These are phyloP conservation scores for Aspergillus pseudoglaucus DNA, from an alignment of 2,329 filamentous ascomycete species.

Conservation along the genomic window DNA sequence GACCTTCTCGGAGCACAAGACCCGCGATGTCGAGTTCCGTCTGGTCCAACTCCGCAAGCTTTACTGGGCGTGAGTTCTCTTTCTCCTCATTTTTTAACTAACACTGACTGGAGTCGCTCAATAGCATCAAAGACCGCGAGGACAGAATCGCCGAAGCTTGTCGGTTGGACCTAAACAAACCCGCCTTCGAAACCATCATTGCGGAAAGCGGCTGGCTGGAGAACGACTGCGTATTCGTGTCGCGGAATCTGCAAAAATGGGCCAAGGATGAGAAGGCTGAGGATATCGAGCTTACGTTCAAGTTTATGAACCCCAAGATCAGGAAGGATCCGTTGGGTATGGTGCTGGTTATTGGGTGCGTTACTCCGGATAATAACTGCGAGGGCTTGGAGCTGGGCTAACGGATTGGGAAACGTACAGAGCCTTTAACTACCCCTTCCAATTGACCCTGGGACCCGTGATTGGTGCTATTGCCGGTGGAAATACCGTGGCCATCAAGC, in stretches of 20 bases:
- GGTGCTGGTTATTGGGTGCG: constrained; percentile 73
- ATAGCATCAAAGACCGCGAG: constrained; percentile 65
- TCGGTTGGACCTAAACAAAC: constrained; percentile 71
- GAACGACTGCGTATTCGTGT: constrained; percentile 72
- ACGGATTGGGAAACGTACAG: constrained; percentile 27
- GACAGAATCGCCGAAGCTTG: constrained; percentile 68
- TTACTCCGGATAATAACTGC: constrained; percentile 1
- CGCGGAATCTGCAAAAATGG: constrained; percentile 73
- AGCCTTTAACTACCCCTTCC: constrained; percentile 89
- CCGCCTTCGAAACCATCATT: constrained; percentile 64
- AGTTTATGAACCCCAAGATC: constrained; percentile 65
- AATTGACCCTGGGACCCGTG: constrained; percentile 69
- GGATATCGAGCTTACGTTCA: constrained; percentile 63
- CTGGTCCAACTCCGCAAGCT: constrained; percentile 83
- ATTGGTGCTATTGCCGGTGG: constrained; percentile 89
- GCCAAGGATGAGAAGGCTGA: constrained; percentile 70
- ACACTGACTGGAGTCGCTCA: background rate
- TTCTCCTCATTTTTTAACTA: background rate
- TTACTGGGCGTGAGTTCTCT: constrained; percentile 66
- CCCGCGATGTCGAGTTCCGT: constrained; percentile 74
- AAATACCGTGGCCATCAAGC: constrained; percentile 85
- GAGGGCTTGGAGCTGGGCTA: background rate
- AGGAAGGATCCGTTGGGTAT: constrained; percentile 82
- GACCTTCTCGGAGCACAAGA: constrained; percentile 73
- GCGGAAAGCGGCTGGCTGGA: constrained; percentile 72